phyloP scores from a whole-genome alignment of 805 yeast genomes.

The Yarrowia porcina region DNA sequence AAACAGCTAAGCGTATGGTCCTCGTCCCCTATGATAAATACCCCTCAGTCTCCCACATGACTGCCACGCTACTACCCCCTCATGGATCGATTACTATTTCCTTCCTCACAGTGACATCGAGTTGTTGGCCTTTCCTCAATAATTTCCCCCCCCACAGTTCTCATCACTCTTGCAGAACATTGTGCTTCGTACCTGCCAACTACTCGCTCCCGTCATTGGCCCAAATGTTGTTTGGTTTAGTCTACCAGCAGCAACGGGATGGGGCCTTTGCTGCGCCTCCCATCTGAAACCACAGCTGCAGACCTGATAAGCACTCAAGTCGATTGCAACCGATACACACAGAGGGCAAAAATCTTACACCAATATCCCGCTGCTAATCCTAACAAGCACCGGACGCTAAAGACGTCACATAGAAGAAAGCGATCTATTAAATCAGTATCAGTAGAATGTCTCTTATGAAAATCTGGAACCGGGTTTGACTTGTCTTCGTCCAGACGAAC shows the following conservation, averaged over 20 bases:
- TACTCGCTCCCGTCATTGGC: slow-evolving; percentile 9
- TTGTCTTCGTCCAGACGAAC: not conserved
- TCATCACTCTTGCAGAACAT: slow-evolving; percentile 4
- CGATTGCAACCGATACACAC: not conserved
- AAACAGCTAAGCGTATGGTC: not conserved
- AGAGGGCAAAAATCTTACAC: not conserved
- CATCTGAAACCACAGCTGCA: slow-evolving; percentile 5
- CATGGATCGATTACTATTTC: not conserved
- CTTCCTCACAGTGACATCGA: not conserved
- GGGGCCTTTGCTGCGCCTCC: slow-evolving; percentile 8
- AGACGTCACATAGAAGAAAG: too few species aligned
- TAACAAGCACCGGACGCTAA: too few species aligned
- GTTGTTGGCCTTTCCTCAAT: not conserved
- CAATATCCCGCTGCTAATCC: not conserved
- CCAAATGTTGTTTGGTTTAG: slow-evolving; percentile 1
- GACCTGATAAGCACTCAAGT: not conserved
- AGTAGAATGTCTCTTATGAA: not conserved
- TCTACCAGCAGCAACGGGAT: not conserved
- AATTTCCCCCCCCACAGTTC: slow-evolving; percentile 2
- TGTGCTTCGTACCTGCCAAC: slow-evolving; percentile 12
- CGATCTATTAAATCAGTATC: not conserved
- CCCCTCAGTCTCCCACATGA: not conserved
- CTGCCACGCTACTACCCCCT: not conserved
- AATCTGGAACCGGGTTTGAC: not conserved
- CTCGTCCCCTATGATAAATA: not conserved